A percentile compares a stretch with the other conserved stretches of the same genome.
Conservation (phyloP, 2,329 filamentous ascomycete genomes). For the Cordyceps cicadae region DNA sequence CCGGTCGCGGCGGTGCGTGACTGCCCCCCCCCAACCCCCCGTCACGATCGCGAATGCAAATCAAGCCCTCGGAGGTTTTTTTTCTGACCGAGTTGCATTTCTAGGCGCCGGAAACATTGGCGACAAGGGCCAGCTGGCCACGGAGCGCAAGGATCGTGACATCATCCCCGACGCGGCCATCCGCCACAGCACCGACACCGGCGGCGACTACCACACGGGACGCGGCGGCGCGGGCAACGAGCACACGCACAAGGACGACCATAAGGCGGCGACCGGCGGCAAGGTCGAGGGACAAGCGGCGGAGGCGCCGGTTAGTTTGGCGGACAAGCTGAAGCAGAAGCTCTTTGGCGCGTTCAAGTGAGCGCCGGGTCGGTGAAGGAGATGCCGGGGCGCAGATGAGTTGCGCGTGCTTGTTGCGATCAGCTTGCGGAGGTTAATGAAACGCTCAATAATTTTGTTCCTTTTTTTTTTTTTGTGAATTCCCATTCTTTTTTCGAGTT, state of each 20-base stretch:
- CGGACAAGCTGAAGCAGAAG: slow-evolving; percentile 51
- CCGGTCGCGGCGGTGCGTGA: slow-evolving; percentile 52
- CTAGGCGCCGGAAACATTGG: slow-evolving; percentile 53
- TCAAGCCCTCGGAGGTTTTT: too few relatives aligned
- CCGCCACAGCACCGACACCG: slow-evolving; percentile 38
- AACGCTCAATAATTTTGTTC: too few relatives aligned
- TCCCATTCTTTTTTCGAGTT: too few relatives aligned
- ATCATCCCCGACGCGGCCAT: slow-evolving; percentile 44
- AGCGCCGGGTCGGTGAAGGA: not conserved
- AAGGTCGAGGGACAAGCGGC: not conserved
- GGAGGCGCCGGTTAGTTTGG: slow-evolving; percentile 35
- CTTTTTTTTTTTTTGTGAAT: too few relatives aligned
- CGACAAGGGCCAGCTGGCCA: slow-evolving; percentile 34
- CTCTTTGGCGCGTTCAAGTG: slow-evolving; percentile 41
- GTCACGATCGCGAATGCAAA: too few relatives aligned
- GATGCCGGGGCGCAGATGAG: not conserved
- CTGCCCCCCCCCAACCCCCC: too few relatives aligned
- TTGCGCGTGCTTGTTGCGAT: not conserved
- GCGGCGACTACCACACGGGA: slow-evolving; percentile 48
- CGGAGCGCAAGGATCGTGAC: slow-evolving; percentile 41
- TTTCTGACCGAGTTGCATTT: not conserved
- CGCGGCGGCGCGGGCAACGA: slow-evolving; percentile 54
- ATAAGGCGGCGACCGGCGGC: slow-evolving; percentile 11
- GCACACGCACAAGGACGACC: slow-evolving; percentile 25
- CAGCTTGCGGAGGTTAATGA: not conserved